Evolutionary conservation across 2,329 filamentous ascomycete genomes (phyloP), one percentile per base, ranked within the genome.

Genomic region (Ceratocystis destructans): DNA sequence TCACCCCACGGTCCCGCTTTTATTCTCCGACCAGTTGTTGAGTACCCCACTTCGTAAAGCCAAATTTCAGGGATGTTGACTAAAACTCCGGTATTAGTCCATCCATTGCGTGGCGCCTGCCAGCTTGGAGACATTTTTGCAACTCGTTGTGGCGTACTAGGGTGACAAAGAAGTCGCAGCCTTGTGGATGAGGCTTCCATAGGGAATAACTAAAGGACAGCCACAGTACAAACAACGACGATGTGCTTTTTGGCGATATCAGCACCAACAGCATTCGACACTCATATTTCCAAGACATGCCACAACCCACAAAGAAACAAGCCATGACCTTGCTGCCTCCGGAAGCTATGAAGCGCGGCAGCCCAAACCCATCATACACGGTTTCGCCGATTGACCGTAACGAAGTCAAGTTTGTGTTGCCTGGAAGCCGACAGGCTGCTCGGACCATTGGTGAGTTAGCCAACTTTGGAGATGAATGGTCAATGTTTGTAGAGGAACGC

Each of bases 371-470:
- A 31, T 57, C 53, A 57, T 17, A 57, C 53, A 57, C 53, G 25
- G 22, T 33, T 57, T 1, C 17, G 53, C 53, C 53, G 22, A 31
- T 17, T 31, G 53, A 57, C 20, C 53, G 55, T n/a, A 44, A 28
- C 41, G 67, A 68, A 46, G 61, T 68, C 7, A 44, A 44, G 66
- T 66, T 68, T 41, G 53, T 68, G 41, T 44, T 68, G 31, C 64
- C 67, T 8, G 67, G 67, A 22, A 61, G 64, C 8, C 33, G 65
- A n/a, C 55, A 28, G 7, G 64, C 64, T 28, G 59, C 57, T 8
- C 46, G 48, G 8, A 59, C 53, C 22, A 37, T 6, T 4, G 22
- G 64, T 64, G 37, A 55, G 41, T 63, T n/a, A 53, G 28, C 33
- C n/a, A 12, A 50, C 5, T 62, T 5, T 44, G 33, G n/a, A 41